Evolutionary conservation across 768 basidiomycete species (phyloP).

Genomic region (Russula lepida): DNA sequence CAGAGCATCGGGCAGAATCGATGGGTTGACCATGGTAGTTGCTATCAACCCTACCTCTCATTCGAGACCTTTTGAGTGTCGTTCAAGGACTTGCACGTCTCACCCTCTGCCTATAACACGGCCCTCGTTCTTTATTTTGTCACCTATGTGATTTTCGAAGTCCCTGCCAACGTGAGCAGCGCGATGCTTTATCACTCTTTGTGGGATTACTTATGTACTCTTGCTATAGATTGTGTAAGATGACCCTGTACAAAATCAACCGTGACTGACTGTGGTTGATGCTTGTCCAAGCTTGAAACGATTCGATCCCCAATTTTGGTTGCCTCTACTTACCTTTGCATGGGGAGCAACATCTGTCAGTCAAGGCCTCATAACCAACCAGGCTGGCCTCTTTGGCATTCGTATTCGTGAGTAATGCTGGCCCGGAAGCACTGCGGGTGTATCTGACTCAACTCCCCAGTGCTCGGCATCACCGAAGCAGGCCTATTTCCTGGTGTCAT

Average conservation of each 20-base stretch:
- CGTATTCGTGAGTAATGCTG: constrained; percentile 38
- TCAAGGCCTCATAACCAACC: constrained; percentile 48
- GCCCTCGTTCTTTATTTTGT: constrained; percentile 52
- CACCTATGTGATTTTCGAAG: constrained; percentile 52
- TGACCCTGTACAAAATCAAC: not conserved
- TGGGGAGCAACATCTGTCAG: constrained; percentile 51
- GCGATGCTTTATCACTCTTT: not conserved
- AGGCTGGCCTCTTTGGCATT: constrained; percentile 46
- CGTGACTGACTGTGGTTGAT: not conserved
- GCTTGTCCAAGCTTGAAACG: constrained; percentile 40
- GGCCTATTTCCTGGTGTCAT: constrained; percentile 35
- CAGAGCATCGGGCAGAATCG: constrained; percentile 32
- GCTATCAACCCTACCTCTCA: not conserved
- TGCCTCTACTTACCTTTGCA: constrained; percentile 47
- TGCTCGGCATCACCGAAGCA: constrained; percentile 52
- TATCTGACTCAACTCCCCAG: constrained; percentile 25
- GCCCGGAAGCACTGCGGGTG: too few relatives aligned
- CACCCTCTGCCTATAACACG: constrained; percentile 46
- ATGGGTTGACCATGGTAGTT: constrained; percentile 33
- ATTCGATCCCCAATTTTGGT: constrained; percentile 51
- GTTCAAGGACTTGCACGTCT: constrained; percentile 42
- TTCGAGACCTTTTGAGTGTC: not conserved
- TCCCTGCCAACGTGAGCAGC: constrained; percentile 46
- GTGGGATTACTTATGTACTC: not conserved
- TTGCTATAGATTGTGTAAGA: constrained; percentile 35